Percentiles rank a stretch among this genome's conserved stretches.
Evolutionary conservation across 768 basidiomycete species (phyloP).

Genomic region (Fistulinella prunicolor): DNA sequence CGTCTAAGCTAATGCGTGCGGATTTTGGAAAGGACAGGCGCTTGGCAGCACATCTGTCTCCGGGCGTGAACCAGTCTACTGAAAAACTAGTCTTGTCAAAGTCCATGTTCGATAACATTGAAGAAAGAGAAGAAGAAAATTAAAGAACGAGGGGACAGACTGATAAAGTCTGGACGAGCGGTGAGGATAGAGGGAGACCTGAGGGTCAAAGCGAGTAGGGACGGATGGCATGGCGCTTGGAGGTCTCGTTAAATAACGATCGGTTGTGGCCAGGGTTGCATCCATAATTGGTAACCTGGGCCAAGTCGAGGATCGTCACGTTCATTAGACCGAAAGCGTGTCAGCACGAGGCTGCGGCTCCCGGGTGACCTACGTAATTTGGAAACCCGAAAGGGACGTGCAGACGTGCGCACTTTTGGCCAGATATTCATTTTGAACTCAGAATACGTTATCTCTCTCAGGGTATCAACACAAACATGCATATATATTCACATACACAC

Average conservation of each 20-base stretch:
- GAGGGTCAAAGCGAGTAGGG: too few species aligned
- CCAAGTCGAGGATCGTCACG: neutral
- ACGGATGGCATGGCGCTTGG: neutral
- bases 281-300: constrained; percentile 8
- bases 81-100: constrained; percentile 32
- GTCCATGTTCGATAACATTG: constrained; percentile 25
- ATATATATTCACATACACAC: neutral
- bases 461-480: neutral
- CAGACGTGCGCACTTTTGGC: neutral
- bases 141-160: constrained; percentile 6
- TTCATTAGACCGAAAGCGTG: too few species aligned
- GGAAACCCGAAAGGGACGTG: neutral
- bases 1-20: constrained; percentile 31
- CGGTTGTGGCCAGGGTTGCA: constrained; percentile 11
- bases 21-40: constrained; percentile 36
- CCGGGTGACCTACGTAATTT: neutral
- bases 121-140: neutral
- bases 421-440: neutral
- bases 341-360: too few species aligned
- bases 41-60: constrained; percentile 24
- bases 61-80: constrained; percentile 31
- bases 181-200: neutral
- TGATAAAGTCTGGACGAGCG: constrained; percentile 1
- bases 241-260: constrained; percentile 16
- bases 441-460: neutral